These are phyloP conservation scores for Melanogaster broomeanus DNA, from an alignment of 768 basidiomycete species.

Conservation along the genomic window DNA sequence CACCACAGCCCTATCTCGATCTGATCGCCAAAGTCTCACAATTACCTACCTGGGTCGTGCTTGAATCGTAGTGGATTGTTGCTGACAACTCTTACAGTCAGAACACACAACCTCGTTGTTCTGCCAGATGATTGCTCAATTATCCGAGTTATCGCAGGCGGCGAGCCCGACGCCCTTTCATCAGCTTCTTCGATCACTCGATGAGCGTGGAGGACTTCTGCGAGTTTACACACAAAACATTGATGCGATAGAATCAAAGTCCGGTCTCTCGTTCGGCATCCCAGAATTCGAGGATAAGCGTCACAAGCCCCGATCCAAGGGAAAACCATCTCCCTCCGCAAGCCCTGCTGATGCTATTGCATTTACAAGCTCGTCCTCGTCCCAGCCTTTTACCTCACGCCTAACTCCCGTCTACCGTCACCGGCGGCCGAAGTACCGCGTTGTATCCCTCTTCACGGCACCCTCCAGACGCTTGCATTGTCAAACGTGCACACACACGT, in stretches of 20 bases:
- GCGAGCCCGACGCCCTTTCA: slow-evolving; percentile 86
- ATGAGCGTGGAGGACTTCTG: slow-evolving; percentile 73
- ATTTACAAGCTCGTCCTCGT: slow-evolving; percentile 14
- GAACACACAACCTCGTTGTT: slow-evolving; percentile 76
- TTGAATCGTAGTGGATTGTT: slow-evolving; percentile 5
- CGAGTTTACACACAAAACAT: slow-evolving; percentile 95
- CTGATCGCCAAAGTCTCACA: neutral
- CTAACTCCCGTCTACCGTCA: slow-evolving; percentile 45
- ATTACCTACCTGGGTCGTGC: neutral
- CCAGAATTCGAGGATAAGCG: slow-evolving; percentile 65
- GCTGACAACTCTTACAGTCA: slow-evolving; percentile 47
- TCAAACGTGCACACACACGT: slow-evolving; percentile 74
- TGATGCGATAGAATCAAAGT: slow-evolving; percentile 83
- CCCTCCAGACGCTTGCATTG: slow-evolving; percentile 79
- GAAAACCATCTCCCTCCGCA: slow-evolving; percentile 30
- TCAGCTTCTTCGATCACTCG: slow-evolving; percentile 67
- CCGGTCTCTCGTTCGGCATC: slow-evolving; percentile 86
- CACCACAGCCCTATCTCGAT: neutral
- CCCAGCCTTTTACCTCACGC: slow-evolving; percentile 17
- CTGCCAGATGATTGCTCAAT: slow-evolving; percentile 86
- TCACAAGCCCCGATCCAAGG: slow-evolving; percentile 52
- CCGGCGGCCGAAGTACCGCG: slow-evolving; percentile 65
- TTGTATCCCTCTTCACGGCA: slow-evolving; percentile 90
- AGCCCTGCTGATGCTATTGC: slow-evolving; percentile 13
- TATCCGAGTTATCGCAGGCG: slow-evolving; percentile 69